Conservation (phyloP, 2,329 filamentous ascomycete species). For the Endoconidiophora laricicola region DNA sequence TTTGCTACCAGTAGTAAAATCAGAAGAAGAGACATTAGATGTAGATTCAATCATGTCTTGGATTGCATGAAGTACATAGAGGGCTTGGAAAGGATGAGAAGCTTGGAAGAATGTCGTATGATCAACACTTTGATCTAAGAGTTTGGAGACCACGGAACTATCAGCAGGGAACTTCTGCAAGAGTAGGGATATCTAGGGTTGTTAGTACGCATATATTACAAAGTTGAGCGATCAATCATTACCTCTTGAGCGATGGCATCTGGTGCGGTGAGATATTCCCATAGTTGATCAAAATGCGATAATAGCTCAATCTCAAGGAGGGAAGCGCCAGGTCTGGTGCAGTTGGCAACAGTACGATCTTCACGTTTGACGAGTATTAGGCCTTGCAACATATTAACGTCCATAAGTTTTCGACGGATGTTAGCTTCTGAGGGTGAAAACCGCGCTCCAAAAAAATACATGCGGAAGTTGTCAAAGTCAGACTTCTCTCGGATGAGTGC, state of each 20-base stretch:
- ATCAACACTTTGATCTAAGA: constrained; percentile 29
- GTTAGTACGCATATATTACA: constrained; percentile 14
- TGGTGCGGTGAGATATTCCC: constrained; percentile 60
- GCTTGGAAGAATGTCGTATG: constrained; percentile 48
- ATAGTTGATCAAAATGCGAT: constrained; percentile 68
- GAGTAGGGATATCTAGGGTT: constrained; percentile 50
- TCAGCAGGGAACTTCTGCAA: constrained; percentile 54
- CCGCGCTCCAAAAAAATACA: constrained; percentile 53
- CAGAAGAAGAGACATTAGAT: no score
- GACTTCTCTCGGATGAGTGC: constrained; percentile 51
- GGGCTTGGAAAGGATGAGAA: constrained; percentile 51
- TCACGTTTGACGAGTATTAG: constrained; percentile 46
- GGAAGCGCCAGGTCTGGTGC: constrained; percentile 31
- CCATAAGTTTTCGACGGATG: constrained; percentile 44
- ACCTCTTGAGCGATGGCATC: constrained; percentile 53
- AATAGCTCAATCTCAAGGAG: constrained; percentile 64
- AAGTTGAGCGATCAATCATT: constrained; percentile 15
- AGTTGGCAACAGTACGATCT: constrained; percentile 30
- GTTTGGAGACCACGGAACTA: constrained; percentile 39
- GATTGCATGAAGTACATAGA: constrained; percentile 57
- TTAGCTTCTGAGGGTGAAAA: constrained; percentile 44
- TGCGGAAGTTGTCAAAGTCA: constrained; percentile 57
- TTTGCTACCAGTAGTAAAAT: no score
- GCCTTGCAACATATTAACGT: constrained; percentile 48
- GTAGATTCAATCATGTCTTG: constrained; percentile 36